Conservation (phyloP, 495 filamentous ascomycete species). For the Hyphodiscus hymeniophilus region DNA sequence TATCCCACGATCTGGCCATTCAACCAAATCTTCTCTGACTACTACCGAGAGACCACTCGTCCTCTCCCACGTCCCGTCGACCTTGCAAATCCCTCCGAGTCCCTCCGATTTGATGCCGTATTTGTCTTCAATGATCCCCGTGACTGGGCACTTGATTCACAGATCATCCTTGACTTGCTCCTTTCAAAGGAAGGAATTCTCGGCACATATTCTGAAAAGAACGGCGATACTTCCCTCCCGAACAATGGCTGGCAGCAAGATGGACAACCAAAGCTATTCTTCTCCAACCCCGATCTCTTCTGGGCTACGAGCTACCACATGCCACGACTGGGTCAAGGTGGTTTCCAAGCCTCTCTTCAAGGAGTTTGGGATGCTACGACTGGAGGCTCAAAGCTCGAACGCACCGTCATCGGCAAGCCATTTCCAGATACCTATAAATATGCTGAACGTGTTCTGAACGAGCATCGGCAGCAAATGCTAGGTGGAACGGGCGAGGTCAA, state of each 20-base stretch:
- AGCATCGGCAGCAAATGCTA: slow-evolving; percentile 45
- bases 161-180: slow-evolving; percentile 80
- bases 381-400: slow-evolving; percentile 51
- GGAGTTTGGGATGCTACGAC: slow-evolving; percentile 73
- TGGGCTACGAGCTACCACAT: slow-evolving; percentile 79
- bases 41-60: slow-evolving; percentile 53
- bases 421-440: slow-evolving; percentile 67
- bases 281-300: slow-evolving; percentile 82
- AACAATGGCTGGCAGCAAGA: slow-evolving; percentile 70
- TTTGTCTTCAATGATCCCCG: slow-evolving; percentile 76
- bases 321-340: slow-evolving; percentile 90
- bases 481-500: slow-evolving; percentile 20
- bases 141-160: slow-evolving; percentile 77
- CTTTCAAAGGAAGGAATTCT: slow-evolving; percentile 64
- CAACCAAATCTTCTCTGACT: slow-evolving; percentile 46
- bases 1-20: slow-evolving; percentile 78
- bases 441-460: slow-evolving; percentile 63
- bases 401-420: slow-evolving; percentile 80
- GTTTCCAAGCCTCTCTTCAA: slow-evolving; percentile 72
- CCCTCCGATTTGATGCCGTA: slow-evolving; percentile 70
- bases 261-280: slow-evolving; percentile 73
- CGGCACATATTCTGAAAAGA: slow-evolving; percentile 58
- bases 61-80: slow-evolving; percentile 45
- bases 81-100: slow-evolving; percentile 8
- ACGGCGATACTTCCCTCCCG: slow-evolving; percentile 42